A percentile compares a stretch with the other conserved stretches of the same genome.
These are phyloP conservation scores for Flaveria bidentis DNA, from an alignment of 129 eudicot genomes.

Conservation along the genomic window DNA sequence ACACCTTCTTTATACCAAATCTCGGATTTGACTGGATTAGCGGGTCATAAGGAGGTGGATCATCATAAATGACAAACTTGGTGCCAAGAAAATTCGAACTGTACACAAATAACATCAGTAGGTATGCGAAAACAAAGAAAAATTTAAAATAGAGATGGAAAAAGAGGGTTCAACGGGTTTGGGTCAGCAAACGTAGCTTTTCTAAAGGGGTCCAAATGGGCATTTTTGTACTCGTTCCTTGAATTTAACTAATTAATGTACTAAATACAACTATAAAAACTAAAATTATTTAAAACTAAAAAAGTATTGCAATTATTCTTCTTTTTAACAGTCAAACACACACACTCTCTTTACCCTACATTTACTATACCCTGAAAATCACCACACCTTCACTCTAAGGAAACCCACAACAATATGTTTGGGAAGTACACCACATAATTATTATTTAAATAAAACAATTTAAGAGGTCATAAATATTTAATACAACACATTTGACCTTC, in stretches of 20 bases:
- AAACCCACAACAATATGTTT: too few species aligned
- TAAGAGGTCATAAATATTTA: not conserved
- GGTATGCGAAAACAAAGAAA: constrained; percentile 9
- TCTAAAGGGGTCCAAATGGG: not conserved
- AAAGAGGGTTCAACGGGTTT: not conserved
- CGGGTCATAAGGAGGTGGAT: constrained; percentile 49
- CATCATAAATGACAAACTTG: constrained; percentile 61
- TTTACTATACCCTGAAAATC: too few species aligned
- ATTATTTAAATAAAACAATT: not conserved
- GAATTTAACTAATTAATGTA: not conserved
- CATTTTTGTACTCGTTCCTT: not conserved
- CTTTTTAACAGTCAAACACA: too few species aligned
- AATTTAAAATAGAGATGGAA: not conserved
- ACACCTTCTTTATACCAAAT: constrained; percentile 39
- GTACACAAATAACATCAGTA: constrained; percentile 20
- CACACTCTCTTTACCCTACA: too few species aligned
- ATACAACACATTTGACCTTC: not conserved
- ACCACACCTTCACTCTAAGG: too few species aligned
- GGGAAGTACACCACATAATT: not conserved
- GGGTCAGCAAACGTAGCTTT: not conserved
- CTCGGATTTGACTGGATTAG: constrained; percentile 19
- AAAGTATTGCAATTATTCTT: not conserved
- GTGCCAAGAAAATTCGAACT: constrained; percentile 88
- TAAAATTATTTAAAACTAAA: not conserved
- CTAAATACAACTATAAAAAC: not conserved